These are phyloP conservation scores for Poa pratensis DNA, from an alignment of 176 grass and related monocot genomes.

Conservation along the genomic window DNA sequence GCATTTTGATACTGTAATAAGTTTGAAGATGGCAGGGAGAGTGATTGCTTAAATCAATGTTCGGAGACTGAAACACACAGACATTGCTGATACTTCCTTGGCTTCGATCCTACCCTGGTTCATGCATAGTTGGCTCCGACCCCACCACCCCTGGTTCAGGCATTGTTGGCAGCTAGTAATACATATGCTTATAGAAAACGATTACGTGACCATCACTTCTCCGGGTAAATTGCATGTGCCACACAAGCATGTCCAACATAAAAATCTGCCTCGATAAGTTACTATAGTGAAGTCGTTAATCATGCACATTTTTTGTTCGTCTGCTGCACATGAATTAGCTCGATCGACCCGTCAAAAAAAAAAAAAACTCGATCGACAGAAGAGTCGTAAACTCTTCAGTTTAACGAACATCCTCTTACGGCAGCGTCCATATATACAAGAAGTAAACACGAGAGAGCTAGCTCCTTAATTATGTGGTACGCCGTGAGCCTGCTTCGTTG, in stretches of 20 bases:
- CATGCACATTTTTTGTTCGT: background rate
- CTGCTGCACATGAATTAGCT: background rate
- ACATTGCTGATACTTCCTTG: background rate
- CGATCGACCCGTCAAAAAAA: background rate
- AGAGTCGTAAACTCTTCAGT: background rate
- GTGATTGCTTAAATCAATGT: background rate
- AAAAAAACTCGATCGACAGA: too few relatives aligned
- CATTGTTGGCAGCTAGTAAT: background rate
- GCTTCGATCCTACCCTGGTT: background rate
- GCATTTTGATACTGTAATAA: background rate
- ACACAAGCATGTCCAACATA: too few relatives aligned
- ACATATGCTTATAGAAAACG: background rate
- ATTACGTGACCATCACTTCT: background rate
- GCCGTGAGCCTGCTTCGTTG: background rate
- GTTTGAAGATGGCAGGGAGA: slow-evolving; percentile 6
- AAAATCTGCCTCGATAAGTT: background rate
- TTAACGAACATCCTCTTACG: background rate
- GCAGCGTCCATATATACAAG: background rate
- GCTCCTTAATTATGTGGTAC: background rate
- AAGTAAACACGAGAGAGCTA: too few relatives aligned
- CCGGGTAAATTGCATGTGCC: background rate
- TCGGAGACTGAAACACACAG: too few relatives aligned
- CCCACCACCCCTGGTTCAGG: background rate
- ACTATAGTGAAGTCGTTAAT: background rate
- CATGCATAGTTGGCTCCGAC: background rate